Percentiles rank a stretch among this genome's conserved stretches.
Conservation (phyloP, 768 basidiomycete genomes). For the Amanita inopinata region DNA sequence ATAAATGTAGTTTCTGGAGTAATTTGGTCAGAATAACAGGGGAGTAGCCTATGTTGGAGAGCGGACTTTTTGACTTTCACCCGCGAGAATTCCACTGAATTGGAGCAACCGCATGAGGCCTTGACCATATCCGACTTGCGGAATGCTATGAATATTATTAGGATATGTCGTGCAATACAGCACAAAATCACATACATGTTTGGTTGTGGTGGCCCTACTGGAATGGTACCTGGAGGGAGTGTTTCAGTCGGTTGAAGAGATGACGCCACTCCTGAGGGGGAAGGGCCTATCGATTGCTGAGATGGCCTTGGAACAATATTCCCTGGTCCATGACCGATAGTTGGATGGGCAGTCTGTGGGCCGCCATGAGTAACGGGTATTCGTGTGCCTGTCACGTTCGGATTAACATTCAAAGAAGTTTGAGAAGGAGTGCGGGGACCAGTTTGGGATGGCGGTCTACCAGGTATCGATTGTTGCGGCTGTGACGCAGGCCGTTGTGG, state of each 20-base stretch:
- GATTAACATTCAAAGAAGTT: background rate
- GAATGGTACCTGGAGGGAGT: slow-evolving; percentile 7
- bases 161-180: background rate
- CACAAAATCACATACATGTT: slow-evolving; percentile 5
- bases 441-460: slow-evolving; percentile 41
- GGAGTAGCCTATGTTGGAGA: background rate
- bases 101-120: slow-evolving; percentile 55
- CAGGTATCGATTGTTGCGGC: slow-evolving; percentile 35
- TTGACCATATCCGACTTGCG: slow-evolving; percentile 46
- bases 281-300: slow-evolving; percentile 12
- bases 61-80: slow-evolving; percentile 40
- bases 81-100: slow-evolving; percentile 58
- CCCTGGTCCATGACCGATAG: slow-evolving; percentile 1
- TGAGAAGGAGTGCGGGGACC: slow-evolving; percentile 16
- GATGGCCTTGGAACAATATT: slow-evolving; percentile 11
- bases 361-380: slow-evolving; percentile 12
- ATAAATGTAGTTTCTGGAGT: slow-evolving; percentile 47
- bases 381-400: background rate
- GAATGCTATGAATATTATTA: slow-evolving; percentile 8
- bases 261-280: slow-evolving; percentile 2
- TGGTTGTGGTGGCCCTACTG: slow-evolving; percentile 9
- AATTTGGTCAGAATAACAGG: background rate
- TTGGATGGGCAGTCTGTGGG: slow-evolving; percentile 7
- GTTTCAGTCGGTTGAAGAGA: slow-evolving; percentile 21
- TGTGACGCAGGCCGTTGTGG: slow-evolving; percentile 54